These are phyloP conservation scores for Cyphellophora attinorum DNA, from an alignment of 2,329 filamentous ascomycete species.

Conservation along the genomic window DNA sequence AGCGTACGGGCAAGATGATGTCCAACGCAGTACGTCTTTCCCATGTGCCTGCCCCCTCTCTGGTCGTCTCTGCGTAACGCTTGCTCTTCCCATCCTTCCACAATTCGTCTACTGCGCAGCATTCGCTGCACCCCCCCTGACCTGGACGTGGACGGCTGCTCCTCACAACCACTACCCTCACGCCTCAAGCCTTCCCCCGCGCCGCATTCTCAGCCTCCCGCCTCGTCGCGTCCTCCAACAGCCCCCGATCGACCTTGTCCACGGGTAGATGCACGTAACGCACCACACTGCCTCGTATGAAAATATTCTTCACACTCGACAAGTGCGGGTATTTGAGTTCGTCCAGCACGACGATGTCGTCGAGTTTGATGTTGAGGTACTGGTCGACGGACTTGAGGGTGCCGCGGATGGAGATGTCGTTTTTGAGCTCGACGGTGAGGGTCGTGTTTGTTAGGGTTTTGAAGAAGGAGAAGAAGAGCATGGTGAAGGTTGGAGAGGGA, in stretches of 20 bases:
- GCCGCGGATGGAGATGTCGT: slow-evolving; percentile 94
- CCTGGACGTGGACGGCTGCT: too few species aligned
- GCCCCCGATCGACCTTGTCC: slow-evolving; percentile 69
- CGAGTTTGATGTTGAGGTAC: slow-evolving; percentile 98
- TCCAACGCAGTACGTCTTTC: too few species aligned
- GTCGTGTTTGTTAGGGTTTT: slow-evolving; percentile 96
- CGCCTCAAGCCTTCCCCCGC: not conserved
- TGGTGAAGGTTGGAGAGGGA: not conserved
- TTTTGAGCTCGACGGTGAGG: slow-evolving; percentile 98
- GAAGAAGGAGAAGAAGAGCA: slow-evolving; percentile 62
- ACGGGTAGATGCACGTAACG: slow-evolving; percentile 84
- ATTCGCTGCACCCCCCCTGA: too few species aligned
- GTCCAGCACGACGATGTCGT: slow-evolving; percentile 86
- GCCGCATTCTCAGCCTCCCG: slow-evolving; percentile 49
- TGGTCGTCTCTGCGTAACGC: not conserved
- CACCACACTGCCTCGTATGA: slow-evolving; percentile 87
- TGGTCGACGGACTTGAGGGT: slow-evolving; percentile 96
- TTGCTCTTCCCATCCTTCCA: not conserved
- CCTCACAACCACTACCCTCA: too few species aligned
- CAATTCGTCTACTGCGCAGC: too few species aligned
- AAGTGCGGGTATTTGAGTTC: slow-evolving; percentile 92
- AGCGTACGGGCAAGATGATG: too few species aligned
- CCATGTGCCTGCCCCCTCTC: too few species aligned
- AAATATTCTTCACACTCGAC: slow-evolving; percentile 86
- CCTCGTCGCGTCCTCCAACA: slow-evolving; percentile 84